These are phyloP conservation scores for Penicillium flavigenum DNA, from an alignment of 495 filamentous ascomycete genomes.

Conservation along the genomic window DNA sequence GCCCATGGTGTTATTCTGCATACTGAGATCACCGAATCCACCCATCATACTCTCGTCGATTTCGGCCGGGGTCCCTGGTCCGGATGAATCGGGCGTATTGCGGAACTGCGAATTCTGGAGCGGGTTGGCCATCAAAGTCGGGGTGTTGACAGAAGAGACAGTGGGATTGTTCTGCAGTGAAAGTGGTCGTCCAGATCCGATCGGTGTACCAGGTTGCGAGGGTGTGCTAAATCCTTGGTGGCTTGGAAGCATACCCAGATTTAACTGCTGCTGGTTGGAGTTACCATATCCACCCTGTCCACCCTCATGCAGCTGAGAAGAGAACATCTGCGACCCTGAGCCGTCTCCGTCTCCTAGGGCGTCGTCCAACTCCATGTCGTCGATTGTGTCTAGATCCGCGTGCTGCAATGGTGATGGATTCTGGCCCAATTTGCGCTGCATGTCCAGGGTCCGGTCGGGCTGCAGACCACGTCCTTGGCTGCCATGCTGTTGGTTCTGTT, in stretches of 20 bases:
- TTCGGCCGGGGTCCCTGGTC: conserved; percentile 69
- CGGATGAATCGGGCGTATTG: conserved; percentile 71
- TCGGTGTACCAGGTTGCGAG: conserved; percentile 84
- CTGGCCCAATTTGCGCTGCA: conserved; percentile 48
- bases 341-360: conserved; percentile 63
- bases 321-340: conserved; percentile 60
- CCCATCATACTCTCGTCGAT: conserved; percentile 59
- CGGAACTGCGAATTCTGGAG: conserved; percentile 61
- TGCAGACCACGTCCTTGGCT: conserved; percentile 42
- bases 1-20: conserved; percentile 60
- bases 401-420: conserved; percentile 42
- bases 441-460: conserved; percentile 42
- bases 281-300: conserved; percentile 68
- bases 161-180: conserved; percentile 90
- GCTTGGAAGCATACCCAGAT: conserved; percentile 65
- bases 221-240: conserved; percentile 75
- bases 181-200: conserved; percentile 61
- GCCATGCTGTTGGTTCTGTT: conserved; percentile 53
- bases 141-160: conserved; percentile 96
- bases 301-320: conserved; percentile 52
- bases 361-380: conserved; percentile 98
- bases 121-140: conserved; percentile 71
- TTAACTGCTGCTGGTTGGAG: conserved; percentile 68
- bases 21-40: conserved; percentile 49
- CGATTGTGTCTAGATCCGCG: conserved; percentile 79